A percentile compares a stretch with the other conserved stretches of the same genome.
Conservation (phyloP, 2,329 filamentous ascomycete genomes). For the Pseudogymnoascus pannorum region DNA sequence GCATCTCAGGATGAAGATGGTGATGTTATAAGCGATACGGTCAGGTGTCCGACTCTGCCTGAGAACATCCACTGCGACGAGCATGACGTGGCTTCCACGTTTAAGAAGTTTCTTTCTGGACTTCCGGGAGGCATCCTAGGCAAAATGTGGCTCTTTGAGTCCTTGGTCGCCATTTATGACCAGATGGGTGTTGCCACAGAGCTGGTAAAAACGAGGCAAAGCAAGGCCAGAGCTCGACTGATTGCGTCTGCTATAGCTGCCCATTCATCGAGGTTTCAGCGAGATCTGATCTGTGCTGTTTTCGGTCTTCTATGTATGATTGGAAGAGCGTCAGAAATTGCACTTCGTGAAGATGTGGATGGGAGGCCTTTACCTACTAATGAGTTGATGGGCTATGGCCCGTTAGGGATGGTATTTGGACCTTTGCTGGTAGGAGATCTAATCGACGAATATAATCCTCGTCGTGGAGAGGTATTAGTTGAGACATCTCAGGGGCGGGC, state of each 20-base stretch:
- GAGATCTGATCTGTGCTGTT: constrained; percentile 59
- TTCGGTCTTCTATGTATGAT: constrained; percentile 58
- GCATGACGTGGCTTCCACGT: constrained; percentile 60
- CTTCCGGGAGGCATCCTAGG: constrained; percentile 61
- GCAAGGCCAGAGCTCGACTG: constrained; percentile 52
- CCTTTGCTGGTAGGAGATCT: constrained; percentile 55
- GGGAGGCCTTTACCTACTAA: constrained; percentile 46
- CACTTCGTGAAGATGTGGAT: constrained; percentile 43
- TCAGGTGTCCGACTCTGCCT: constrained; percentile 52
- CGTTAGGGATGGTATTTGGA: constrained; percentile 58
- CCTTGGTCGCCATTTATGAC: constrained; percentile 52
- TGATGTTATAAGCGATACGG: constrained; percentile 46
- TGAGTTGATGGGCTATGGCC: constrained; percentile 57
- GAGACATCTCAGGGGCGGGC: background rate
- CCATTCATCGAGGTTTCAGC: constrained; percentile 50
- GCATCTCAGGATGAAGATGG: constrained; percentile 42
- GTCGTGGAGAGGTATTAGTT: constrained; percentile 7
- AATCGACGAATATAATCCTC: constrained; percentile 40
- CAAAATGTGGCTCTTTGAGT: constrained; percentile 53
- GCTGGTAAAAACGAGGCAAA: constrained; percentile 45
- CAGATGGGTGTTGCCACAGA: constrained; percentile 47
- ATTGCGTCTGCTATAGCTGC: constrained; percentile 57
- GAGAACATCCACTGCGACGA: constrained; percentile 50
- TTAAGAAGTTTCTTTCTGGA: constrained; percentile 57
- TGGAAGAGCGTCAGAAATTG: constrained; percentile 48